phyloP scores from a whole-genome alignment of 768 basidiomycete genomes.

The Phanerodontia chrysosporium region DNA sequence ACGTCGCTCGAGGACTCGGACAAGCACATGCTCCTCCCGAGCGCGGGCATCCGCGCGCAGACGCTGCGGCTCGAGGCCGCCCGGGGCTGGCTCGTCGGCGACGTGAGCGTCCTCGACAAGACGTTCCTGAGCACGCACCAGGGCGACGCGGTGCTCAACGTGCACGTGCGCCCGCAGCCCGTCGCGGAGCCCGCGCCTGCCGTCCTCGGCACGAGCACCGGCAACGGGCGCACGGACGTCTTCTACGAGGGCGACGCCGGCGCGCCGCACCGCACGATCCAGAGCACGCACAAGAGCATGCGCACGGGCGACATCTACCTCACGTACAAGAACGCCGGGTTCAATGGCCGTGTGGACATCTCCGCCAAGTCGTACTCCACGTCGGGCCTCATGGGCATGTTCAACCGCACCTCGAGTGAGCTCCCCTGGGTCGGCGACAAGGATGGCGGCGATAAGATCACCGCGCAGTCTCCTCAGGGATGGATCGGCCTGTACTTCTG shows the following conservation, averaged over 20 bases:
- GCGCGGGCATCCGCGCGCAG: slow-evolving; percentile 36
- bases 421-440: slow-evolving; percentile 26
- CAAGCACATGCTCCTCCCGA: slow-evolving; percentile 46
- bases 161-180: slow-evolving; percentile 40
- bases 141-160: slow-evolving; percentile 45
- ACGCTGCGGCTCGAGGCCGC: slow-evolving; percentile 40
- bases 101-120: slow-evolving; percentile 40
- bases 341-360: slow-evolving; percentile 44
- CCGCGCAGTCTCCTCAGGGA: slow-evolving; percentile 17
- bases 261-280: slow-evolving; percentile 43
- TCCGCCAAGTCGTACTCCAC: slow-evolving; percentile 34
- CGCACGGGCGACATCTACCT: slow-evolving; percentile 51
- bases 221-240: slow-evolving; percentile 50
- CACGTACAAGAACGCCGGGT: slow-evolving; percentile 48
- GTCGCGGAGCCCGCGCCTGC: slow-evolving; percentile 32
- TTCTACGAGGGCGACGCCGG: slow-evolving; percentile 38
- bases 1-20: slow-evolving; percentile 34
- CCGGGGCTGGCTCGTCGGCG: slow-evolving; percentile 60
- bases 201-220: slow-evolving; percentile 43
- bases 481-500: slow-evolving; percentile 30
- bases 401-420: slow-evolving; percentile 8
- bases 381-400: slow-evolving; percentile 15
- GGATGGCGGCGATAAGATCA: slow-evolving; percentile 26
- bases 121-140: slow-evolving; percentile 44
- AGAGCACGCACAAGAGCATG: slow-evolving; percentile 36